Conservation (phyloP, 1,139 yeast species). For the Suhomyces chickasaworum region DNA sequence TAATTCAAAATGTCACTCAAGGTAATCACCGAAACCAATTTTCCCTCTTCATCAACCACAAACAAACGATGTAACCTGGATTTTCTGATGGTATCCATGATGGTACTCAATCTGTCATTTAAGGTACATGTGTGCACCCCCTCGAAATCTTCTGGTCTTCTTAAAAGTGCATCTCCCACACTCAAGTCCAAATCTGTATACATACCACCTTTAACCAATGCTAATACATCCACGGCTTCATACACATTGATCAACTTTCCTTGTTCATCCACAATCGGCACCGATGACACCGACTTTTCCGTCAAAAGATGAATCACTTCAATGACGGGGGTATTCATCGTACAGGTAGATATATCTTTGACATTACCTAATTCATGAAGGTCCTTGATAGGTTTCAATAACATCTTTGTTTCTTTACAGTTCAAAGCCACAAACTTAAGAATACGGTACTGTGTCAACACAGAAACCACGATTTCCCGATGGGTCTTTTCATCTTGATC, state of each 20-base stretch:
- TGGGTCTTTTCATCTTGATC: constrained; percentile 93
- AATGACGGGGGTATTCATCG: constrained; percentile 90
- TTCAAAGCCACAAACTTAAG: constrained; percentile 93
- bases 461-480: constrained; percentile 92
- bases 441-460: constrained; percentile 93
- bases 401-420: constrained; percentile 90
- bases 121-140: constrained; percentile 97
- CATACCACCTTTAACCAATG: constrained; percentile 91
- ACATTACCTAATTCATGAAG: constrained; percentile 62
- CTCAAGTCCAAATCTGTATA: constrained; percentile 87
- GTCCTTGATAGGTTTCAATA: constrained; percentile 73
- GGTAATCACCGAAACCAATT: constrained; percentile 80
- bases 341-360: constrained; percentile 70
- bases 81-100: constrained; percentile 90
- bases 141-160: constrained; percentile 95
- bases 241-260: constrained; percentile 83
- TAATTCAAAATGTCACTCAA: constrained; percentile 89
- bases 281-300: constrained; percentile 79
- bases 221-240: constrained; percentile 93
- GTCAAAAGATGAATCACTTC: constrained; percentile 88
- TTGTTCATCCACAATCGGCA: constrained; percentile 85
- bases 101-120: constrained; percentile 83
- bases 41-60: constrained; percentile 83
- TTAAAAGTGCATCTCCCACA: constrained; percentile 94
- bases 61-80: constrained; percentile 90